phyloP scores from a whole-genome alignment of 2,329 filamentous ascomycete species.

The Exophiala viscosa region DNA sequence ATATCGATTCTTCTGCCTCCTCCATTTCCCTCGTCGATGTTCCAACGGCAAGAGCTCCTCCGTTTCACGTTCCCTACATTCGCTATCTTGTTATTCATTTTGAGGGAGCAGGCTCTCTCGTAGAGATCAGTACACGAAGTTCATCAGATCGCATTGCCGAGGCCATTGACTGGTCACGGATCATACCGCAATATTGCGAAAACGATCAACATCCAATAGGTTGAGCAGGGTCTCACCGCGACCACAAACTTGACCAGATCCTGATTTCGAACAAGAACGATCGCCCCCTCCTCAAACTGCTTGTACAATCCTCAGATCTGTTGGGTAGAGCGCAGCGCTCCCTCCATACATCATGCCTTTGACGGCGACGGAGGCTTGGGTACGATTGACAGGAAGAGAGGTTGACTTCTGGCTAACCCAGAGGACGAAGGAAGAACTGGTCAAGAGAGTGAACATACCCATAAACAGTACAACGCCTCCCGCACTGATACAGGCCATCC shows the following conservation, averaged over 20 bases:
- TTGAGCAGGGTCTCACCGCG: slow-evolving; percentile 3
- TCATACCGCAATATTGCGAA: slow-evolving; percentile 8
- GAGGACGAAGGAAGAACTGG: slow-evolving; percentile 28
- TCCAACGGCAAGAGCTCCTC: slow-evolving; percentile 14
- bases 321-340: background rate
- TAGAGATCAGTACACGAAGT: slow-evolving; percentile 1
- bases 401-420: slow-evolving; percentile 3
- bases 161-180: slow-evolving; percentile 13
- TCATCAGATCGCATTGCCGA: slow-evolving; percentile 3
- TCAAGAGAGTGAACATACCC: slow-evolving; percentile 54
- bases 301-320: background rate
- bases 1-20: slow-evolving; percentile 18
- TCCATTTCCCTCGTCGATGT: slow-evolving; percentile 1
- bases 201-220: slow-evolving; percentile 15
- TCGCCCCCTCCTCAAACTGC: background rate
- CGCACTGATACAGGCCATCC: slow-evolving; percentile 53
- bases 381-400: slow-evolving; percentile 12
- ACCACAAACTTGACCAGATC: slow-evolving; percentile 5
- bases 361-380: slow-evolving; percentile 9
- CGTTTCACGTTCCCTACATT: slow-evolving; percentile 18
- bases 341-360: slow-evolving; percentile 11
- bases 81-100: slow-evolving; percentile 17
- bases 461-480: slow-evolving; percentile 54
- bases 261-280: background rate
- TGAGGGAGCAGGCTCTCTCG: slow-evolving; percentile 21